Percentiles rank a stretch among this genome's conserved stretches.
Evolutionary conservation across 192 early-diverging fungal genomes (phyloP).

Genomic region (Lobosporangium transversale): DNA sequence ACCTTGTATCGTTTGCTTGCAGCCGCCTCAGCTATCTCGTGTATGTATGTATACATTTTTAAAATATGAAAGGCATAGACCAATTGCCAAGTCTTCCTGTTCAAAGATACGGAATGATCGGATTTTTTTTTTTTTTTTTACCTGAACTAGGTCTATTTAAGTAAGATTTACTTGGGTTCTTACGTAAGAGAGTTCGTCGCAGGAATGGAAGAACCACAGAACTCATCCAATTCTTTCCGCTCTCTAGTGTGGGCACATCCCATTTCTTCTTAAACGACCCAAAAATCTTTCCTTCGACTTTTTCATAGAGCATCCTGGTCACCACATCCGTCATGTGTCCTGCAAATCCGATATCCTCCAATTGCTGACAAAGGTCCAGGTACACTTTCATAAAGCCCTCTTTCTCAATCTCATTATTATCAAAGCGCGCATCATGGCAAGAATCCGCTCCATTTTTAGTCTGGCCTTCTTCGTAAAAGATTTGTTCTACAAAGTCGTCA

Average conservation of each 20-base stretch:
- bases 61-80: too few relatives aligned
- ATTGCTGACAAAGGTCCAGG: conserved; percentile 21
- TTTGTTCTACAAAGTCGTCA: conserved; percentile 31
- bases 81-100: too few relatives aligned
- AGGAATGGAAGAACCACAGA: conserved; percentile 29
- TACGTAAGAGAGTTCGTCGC: conserved; percentile 20
- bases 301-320: conserved; percentile 28
- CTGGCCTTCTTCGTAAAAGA: too few relatives aligned
- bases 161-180: too few relatives aligned
- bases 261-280: conserved; percentile 18
- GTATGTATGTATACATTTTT: too few relatives aligned
- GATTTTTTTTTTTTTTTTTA: too few relatives aligned
- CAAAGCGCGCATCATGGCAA: not conserved
- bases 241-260: conserved; percentile 18
- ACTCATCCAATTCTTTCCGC: conserved; percentile 41
- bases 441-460: not conserved
- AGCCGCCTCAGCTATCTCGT: too few relatives aligned
- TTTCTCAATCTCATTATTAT: too few relatives aligned
- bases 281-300: conserved; percentile 32
- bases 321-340: conserved; percentile 34
- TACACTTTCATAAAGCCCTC: conserved; percentile 16
- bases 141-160: too few relatives aligned
- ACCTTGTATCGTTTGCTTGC: conserved; percentile 29
- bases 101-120: too few relatives aligned
- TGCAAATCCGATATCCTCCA: conserved; percentile 40